Evolutionary conservation across 108 stramenopile genomes (phyloP).

Genomic region (Nitzschia inconspicua): DNA sequence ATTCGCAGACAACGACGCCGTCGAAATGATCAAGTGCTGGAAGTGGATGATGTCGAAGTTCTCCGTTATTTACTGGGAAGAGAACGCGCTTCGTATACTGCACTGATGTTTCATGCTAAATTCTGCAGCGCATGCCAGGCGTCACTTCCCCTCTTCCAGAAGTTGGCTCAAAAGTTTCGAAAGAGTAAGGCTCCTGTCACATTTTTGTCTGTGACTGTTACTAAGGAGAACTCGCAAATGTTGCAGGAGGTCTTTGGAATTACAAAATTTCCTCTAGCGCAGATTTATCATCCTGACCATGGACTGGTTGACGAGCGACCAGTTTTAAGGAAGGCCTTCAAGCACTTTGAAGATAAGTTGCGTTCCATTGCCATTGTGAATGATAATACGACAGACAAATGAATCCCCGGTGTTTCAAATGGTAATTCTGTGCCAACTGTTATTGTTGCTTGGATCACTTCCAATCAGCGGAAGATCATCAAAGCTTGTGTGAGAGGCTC

Average conservation of each 20-base stretch:
- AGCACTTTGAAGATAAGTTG: slow-evolving; percentile 8
- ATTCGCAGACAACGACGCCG: too few relatives aligned
- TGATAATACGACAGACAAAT: too few relatives aligned
- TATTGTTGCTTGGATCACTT: too few relatives aligned
- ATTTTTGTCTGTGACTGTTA: slow-evolving; percentile 8
- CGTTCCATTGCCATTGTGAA: too few relatives aligned
- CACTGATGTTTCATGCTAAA: slow-evolving; percentile 5
- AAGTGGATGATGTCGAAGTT: slow-evolving; percentile 1
- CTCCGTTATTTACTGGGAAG: background rate
- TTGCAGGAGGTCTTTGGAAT: background rate
- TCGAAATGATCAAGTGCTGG: too few relatives aligned
- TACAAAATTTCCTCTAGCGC: slow-evolving; percentile 11
- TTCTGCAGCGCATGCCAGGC: slow-evolving; percentile 8
- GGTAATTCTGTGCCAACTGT: too few relatives aligned
- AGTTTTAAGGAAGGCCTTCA: background rate
- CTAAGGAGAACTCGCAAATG: background rate
- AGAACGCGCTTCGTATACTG: background rate
- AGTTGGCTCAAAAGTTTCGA: background rate
- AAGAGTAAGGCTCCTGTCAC: background rate
- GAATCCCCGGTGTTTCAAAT: too few relatives aligned
- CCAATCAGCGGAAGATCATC: too few relatives aligned
- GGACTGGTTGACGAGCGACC: slow-evolving; percentile 13
- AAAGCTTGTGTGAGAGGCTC: too few relatives aligned
- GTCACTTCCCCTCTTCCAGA: slow-evolving; percentile 6
- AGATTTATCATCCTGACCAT: slow-evolving; percentile 7